These are phyloP conservation scores for Phytopythium oedochilum DNA, from an alignment of 352 stramenopile species.

Conservation along the genomic window DNA sequence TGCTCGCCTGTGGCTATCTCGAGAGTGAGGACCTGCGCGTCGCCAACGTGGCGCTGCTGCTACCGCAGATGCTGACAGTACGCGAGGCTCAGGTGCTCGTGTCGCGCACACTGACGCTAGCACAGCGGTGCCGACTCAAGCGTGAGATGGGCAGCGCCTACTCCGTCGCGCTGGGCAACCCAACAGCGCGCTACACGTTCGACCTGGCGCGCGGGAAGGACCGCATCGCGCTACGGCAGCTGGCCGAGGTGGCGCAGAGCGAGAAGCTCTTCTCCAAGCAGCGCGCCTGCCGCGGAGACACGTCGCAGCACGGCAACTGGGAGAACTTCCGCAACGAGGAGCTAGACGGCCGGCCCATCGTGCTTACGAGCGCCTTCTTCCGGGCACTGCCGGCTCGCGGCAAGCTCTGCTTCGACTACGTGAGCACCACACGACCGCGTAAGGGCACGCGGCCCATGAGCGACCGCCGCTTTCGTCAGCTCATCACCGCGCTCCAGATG, in stretches of 20 bases:
- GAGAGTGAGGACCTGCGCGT: constrained; percentile 50
- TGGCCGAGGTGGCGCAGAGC: constrained; percentile 80
- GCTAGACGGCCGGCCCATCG: constrained; percentile 64
- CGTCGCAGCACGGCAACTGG: constrained; percentile 88
- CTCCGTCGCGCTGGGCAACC: constrained; percentile 79
- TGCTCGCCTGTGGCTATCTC: constrained; percentile 71
- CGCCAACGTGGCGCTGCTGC: constrained; percentile 59
- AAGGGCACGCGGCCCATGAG: constrained; percentile 56
- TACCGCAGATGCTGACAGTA: constrained; percentile 83
- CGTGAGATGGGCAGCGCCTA: constrained; percentile 79
- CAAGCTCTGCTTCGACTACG: constrained; percentile 89
- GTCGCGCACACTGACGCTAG: constrained; percentile 54
- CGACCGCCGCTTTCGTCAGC: constrained; percentile 61
- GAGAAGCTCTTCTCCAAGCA: constrained; percentile 76
- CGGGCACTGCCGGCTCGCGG: constrained; percentile 58
- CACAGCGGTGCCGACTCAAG: constrained; percentile 74
- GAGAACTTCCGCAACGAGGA: constrained; percentile 91
- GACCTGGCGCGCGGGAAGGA: constrained; percentile 76
- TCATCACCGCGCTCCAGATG: constrained; percentile 63
- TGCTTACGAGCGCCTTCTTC: constrained; percentile 79
- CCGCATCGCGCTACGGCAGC: constrained; percentile 62
- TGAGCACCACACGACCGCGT: constrained; percentile 75
- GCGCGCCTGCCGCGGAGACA: constrained; percentile 55
- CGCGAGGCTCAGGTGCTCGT: constrained; percentile 75
- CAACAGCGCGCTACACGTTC: constrained; percentile 77